Base-by-base conservation (phyloP, 2,329 filamentous ascomycete species). In the Fusarium guadeloupense region DNA sequence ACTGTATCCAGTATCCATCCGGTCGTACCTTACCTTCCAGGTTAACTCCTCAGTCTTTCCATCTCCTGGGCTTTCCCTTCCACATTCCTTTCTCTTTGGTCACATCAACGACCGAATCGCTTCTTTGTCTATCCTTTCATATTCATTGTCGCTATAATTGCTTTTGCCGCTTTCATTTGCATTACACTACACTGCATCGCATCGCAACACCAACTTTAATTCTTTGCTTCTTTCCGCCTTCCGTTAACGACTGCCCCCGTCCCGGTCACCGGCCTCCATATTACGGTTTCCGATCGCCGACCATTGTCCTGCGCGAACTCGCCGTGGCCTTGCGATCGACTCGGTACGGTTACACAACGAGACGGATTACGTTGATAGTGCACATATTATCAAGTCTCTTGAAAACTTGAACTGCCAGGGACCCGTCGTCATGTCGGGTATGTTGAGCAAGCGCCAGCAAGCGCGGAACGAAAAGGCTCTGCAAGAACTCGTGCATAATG, bases 371-470 rank as follows among this genome's bases (percentile, higher is more conserved):
- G 13, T 49, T 56, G 52, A 40, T 47, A 56, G 34, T 48, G 46
- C 40, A 37, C 39, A 34, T 51, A 35, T 40, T 61, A 17, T 31
- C 37, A 42, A 48, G 44, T 41, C 33, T 7, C 33, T 40, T 31
- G 19, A 31, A 45, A 31, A 26, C 30, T 35, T 44, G 23, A 41
- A 45, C 45, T 49, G 26, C 38, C 17, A n/a, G n/a, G 23, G 48
- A 40, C 47, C 57, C 31, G 49, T 35, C 59, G 59, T 41, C 66
- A 95, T 93, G 91, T 85, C 91, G 52, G 83, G 85, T 50, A 83
- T 87, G 38, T 82, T 96, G 75, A 97, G 89, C 83, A 99, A 98
- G 85, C 92, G 95, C 78, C 92, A 97, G 81, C 94, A 97, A 84
- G 92, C 91, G 82, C 93, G 95, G 78, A 97, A 99, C 77, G 95